Conservation (phyloP, 176 grass and related monocot species). For the maize (Zea mays) region DNA sequence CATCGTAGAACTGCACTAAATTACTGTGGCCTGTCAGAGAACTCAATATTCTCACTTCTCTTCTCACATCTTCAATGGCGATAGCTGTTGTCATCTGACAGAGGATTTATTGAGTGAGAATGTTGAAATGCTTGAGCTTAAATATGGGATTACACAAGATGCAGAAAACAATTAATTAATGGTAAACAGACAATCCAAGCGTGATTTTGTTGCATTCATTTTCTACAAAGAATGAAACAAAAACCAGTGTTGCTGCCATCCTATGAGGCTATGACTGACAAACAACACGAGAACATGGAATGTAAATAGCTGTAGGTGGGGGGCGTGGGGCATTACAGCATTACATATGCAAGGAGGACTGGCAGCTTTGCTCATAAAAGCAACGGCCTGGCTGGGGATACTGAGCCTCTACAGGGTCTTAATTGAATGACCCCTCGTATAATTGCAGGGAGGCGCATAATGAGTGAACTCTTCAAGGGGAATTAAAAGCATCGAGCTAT, state of each 20-base stretch:
- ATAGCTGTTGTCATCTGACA: constrained; percentile 99
- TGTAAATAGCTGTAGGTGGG: constrained; percentile 27
- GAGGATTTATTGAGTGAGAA: constrained; percentile 40
- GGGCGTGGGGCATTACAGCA: constrained; percentile 28
- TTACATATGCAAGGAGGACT: constrained; percentile 40
- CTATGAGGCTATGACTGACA: constrained; percentile 18
- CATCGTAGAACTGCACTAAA: constrained; percentile 95
- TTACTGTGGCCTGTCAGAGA: constrained; percentile 90
- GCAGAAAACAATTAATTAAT: constrained; percentile 3
- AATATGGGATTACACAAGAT: constrained; percentile 17
- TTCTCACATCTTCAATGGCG: constrained; percentile 94
- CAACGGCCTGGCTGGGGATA: constrained; percentile 37
- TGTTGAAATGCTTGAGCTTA: constrained; percentile 11
- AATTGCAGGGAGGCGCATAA: constrained; percentile 45
- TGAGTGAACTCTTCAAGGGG: constrained; percentile 45
- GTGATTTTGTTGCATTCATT: background rate
- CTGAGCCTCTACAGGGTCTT: constrained; percentile 48
- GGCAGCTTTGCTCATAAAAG: constrained; percentile 58
- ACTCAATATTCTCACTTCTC: constrained; percentile 99
- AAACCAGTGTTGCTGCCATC: constrained; percentile 20
- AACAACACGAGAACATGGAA: constrained; percentile 48
- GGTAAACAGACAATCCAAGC: background rate
- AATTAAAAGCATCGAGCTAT: constrained; percentile 40
- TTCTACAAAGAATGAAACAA: constrained; percentile 30
- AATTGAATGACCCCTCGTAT: constrained; percentile 50